phyloP scores from a whole-genome alignment of 1,284 basidiomycete genomes.

The Melampsora americana region DNA sequence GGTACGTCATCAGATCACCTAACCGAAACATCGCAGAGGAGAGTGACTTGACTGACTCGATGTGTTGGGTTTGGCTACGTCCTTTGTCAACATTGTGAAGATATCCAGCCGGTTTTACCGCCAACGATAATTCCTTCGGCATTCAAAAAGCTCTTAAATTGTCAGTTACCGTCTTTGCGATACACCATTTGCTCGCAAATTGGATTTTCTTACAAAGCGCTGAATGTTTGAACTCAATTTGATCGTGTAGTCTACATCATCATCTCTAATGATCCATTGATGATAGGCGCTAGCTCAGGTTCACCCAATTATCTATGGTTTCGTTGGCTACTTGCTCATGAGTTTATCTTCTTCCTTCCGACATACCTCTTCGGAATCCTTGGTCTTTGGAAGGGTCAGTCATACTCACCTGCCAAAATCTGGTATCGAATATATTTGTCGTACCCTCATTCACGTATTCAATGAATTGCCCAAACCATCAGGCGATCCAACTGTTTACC shows the following conservation, averaged over 20 bases:
- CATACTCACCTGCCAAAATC: neutral
- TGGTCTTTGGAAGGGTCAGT: constrained; percentile 29
- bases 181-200: neutral
- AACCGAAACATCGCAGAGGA: neutral
- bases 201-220: neutral
- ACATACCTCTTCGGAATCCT: constrained; percentile 27
- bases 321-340: constrained; percentile 33
- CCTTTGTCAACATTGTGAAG: neutral
- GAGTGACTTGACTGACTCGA: no score
- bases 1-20: neutral
- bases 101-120: neutral
- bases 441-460: neutral
- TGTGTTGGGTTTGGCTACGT: neutral
- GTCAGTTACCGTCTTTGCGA: neutral
- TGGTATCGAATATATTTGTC: neutral
- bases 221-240: neutral
- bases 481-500: constrained; percentile 23
- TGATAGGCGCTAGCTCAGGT: constrained; percentile 12
- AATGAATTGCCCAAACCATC: neutral
- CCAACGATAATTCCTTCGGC: neutral
- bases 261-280: constrained; percentile 23
- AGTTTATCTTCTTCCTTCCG: constrained; percentile 29
- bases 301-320: constrained; percentile 30
- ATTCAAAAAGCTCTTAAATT: neutral
- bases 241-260: constrained; percentile 12